phyloP scores from a whole-genome alignment of 2,329 filamentous ascomycete genomes.

The Colletotrichum sansevieriae region DNA sequence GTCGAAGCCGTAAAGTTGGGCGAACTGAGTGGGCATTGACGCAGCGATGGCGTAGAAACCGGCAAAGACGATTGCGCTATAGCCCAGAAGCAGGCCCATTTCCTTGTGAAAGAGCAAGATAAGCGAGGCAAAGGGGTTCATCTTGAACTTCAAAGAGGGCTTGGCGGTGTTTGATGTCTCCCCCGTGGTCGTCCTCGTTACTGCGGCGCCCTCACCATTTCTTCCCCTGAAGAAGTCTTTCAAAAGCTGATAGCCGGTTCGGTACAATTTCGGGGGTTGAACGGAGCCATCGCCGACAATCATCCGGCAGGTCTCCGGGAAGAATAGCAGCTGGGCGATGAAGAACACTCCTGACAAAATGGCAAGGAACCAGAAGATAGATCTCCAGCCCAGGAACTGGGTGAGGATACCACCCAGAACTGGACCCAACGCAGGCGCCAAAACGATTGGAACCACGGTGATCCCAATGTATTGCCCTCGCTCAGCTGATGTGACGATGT shows the following conservation, averaged over 20 bases:
- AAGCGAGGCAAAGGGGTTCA: conserved; percentile 58
- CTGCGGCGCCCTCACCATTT: conserved; percentile 25
- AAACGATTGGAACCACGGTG: conserved; percentile 58
- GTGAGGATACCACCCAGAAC: conserved; percentile 57
- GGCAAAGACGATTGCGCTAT: conserved; percentile 60
- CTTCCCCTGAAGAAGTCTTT: conserved; percentile 31
- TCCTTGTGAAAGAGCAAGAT: conserved; percentile 57
- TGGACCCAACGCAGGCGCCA: conserved; percentile 59
- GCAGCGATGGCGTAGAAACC: conserved; percentile 64
- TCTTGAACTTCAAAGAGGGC: conserved; percentile 51
- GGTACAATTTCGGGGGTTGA: conserved; percentile 54
- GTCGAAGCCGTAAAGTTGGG: conserved; percentile 69
- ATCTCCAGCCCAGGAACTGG: conserved; percentile 55
- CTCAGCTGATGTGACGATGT: conserved; percentile 68
- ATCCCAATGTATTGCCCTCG: conserved; percentile 56
- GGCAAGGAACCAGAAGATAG: conserved; percentile 57
- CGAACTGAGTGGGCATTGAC: conserved; percentile 59
- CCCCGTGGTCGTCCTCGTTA: conserved; percentile 25
- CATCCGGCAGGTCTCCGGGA: conserved; percentile 60
- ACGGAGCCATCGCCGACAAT: conserved; percentile 67
- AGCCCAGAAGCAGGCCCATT: conserved; percentile 59
- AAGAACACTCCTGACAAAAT: conserved; percentile 50
- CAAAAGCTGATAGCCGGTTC: conserved; percentile 49
- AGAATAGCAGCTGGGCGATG: conserved; percentile 53
- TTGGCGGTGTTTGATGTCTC: conserved; percentile 40